Percentiles rank a stretch among this genome's conserved stretches.
phyloP scores from a whole-genome alignment of 805 yeast genomes.

The Ogataea sp. region DNA sequence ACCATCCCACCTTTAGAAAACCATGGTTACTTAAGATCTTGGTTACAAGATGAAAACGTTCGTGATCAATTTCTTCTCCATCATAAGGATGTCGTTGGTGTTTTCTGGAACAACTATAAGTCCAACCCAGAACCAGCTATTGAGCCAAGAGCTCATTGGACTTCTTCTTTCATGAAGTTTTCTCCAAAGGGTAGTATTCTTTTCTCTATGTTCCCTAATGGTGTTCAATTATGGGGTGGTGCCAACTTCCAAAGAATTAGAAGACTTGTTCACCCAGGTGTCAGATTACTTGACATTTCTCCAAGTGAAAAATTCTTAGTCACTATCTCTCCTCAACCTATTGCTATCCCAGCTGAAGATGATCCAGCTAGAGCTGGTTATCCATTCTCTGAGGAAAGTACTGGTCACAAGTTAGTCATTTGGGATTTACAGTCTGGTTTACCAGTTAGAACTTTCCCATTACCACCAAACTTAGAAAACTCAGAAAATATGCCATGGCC shows the following conservation, averaged over 20 bases:
- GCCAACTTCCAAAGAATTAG: slow-evolving; percentile 61
- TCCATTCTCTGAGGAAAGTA: slow-evolving; percentile 82
- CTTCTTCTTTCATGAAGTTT: slow-evolving; percentile 79
- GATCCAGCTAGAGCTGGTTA: slow-evolving; percentile 56
- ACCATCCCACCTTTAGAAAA: slow-evolving; percentile 61
- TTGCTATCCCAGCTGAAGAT: slow-evolving; percentile 57
- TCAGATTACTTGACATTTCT: slow-evolving; percentile 82
- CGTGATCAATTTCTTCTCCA: slow-evolving; percentile 88
- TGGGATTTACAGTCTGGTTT: slow-evolving; percentile 87
- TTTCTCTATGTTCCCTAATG: slow-evolving; percentile 86
- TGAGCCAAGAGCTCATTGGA: slow-evolving; percentile 78
- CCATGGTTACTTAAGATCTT: slow-evolving; percentile 76
- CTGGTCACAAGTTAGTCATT: slow-evolving; percentile 87
- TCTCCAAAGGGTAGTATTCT: slow-evolving; percentile 91
- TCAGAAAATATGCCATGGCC: slow-evolving; percentile 86
- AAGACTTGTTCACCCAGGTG: slow-evolving; percentile 83
- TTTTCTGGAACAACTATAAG: slow-evolving; percentile 74
- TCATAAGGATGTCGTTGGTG: slow-evolving; percentile 70
- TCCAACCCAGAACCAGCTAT: slow-evolving; percentile 67
- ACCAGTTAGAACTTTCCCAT: slow-evolving; percentile 83
- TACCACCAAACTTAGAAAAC: slow-evolving; percentile 64
- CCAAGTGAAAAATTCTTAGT: slow-evolving; percentile 88
- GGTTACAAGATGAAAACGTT: slow-evolving; percentile 84
- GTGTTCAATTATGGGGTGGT: slow-evolving; percentile 97
- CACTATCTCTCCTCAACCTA: slow-evolving; percentile 83